phyloP scores from a whole-genome alignment of 352 stramenopile species.

The Phytophthora macrochlamydospora region DNA sequence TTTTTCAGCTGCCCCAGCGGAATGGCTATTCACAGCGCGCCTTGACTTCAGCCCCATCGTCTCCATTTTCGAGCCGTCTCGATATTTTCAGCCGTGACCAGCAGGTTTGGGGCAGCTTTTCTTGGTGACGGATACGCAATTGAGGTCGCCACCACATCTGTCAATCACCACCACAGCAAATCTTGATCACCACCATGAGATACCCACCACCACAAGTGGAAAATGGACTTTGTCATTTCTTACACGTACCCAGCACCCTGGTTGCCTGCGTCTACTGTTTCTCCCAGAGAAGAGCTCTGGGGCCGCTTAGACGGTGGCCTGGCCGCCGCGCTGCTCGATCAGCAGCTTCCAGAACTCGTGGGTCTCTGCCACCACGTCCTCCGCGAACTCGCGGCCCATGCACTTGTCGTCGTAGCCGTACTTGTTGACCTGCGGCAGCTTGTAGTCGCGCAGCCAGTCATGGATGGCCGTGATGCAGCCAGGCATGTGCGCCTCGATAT shows the following conservation, averaged over 20 bases:
- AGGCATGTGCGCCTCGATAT: conserved; percentile 96
- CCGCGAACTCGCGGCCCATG: conserved; percentile 90
- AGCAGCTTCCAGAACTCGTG: conserved; percentile 92
- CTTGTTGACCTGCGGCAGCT: conserved; percentile 98
- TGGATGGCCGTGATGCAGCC: conserved; percentile 93
- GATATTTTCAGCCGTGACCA: neutral
- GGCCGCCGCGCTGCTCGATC: conserved; percentile 84
- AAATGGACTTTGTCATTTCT: conserved; percentile 30
- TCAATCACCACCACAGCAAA: conserved; percentile 3
- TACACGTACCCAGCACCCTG: conserved; percentile 36
- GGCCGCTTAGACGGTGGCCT: conserved; percentile 72
- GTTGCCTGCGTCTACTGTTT: conserved; percentile 33
- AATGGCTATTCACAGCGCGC: neutral
- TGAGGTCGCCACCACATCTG: neutral
- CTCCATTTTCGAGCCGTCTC: neutral
- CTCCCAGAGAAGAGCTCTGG: conserved; percentile 16
- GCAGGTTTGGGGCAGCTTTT: conserved; percentile 1
- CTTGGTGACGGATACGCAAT: neutral
- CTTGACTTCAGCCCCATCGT: neutral
- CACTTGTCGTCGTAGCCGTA: conserved; percentile 99
- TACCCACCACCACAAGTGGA: conserved; percentile 8
- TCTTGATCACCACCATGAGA: conserved; percentile 2
- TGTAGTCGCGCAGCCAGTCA: conserved; percentile 99
- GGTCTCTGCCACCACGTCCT: conserved; percentile 83
- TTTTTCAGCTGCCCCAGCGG: neutral